Percentiles rank a stretch among this genome's conserved stretches.
These are phyloP conservation scores for Diaporthe citriasiana DNA, from an alignment of 2,329 filamentous ascomycete genomes.

Conservation along the genomic window DNA sequence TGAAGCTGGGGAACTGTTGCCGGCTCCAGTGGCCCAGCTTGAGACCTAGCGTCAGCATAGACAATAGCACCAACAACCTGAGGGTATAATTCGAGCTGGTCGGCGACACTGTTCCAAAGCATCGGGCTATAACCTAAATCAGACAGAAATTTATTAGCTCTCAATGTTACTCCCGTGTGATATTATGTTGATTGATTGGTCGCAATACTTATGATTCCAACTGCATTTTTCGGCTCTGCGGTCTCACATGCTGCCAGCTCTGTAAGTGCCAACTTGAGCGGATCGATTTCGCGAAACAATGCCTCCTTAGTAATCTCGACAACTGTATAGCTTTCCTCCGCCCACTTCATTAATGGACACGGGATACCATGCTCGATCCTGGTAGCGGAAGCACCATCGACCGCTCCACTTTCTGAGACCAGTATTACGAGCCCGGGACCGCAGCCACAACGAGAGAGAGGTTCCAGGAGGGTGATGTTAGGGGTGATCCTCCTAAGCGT, in stretches of 20 bases:
- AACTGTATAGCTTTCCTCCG: slow-evolving; percentile 41
- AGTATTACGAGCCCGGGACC: neutral
- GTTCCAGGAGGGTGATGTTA: neutral
- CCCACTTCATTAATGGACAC: slow-evolving; percentile 36
- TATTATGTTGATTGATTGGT: neutral
- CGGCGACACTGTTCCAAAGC: slow-evolving; percentile 28
- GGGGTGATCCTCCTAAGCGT: neutral
- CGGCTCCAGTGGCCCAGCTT: neutral
- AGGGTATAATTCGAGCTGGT: slow-evolving; percentile 7
- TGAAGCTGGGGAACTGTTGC: slow-evolving; percentile 26
- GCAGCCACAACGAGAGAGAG: neutral
- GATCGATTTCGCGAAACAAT: neutral
- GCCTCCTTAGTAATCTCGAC: slow-evolving; percentile 31
- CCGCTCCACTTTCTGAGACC: neutral
- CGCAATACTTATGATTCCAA: slow-evolving; percentile 32
- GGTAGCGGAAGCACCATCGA: neutral
- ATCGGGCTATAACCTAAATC: neutral
- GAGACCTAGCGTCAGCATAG: slow-evolving; percentile 29
- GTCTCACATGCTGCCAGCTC: neutral
- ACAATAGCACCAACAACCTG: slow-evolving; percentile 33
- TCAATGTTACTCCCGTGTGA: too few species aligned
- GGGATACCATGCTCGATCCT: slow-evolving; percentile 30
- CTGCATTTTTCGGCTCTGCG: slow-evolving; percentile 33
- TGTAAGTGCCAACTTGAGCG: neutral
- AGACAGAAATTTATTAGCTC: too few species aligned